A percentile compares a stretch with the other conserved stretches of the same genome.
Evolutionary conservation across 192 early-diverging fungal species (phyloP).

Genomic region (Dispira simplex): DNA sequence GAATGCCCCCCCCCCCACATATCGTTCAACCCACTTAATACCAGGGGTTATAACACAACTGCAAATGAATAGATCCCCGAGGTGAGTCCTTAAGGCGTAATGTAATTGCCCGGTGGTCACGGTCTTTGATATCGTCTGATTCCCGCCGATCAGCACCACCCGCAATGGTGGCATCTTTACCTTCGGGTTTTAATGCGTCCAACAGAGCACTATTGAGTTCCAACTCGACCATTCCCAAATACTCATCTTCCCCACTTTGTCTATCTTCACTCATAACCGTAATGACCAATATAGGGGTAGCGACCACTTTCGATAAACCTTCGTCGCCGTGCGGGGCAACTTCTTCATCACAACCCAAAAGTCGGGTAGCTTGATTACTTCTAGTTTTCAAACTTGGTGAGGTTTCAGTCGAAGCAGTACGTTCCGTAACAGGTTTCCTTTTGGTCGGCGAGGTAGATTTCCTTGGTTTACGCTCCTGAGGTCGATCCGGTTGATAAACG

Average conservation of each 20-base stretch:
- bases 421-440: background rate
- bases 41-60: conserved; percentile 7
- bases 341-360: background rate
- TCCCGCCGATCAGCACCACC: too few species aligned
- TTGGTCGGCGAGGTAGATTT: background rate
- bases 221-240: conserved; percentile 3
- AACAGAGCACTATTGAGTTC: conserved; percentile 6
- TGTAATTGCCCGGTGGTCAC: background rate
- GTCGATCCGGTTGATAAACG: conserved; percentile 6
- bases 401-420: background rate
- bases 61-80: background rate
- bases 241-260: conserved; percentile 7
- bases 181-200: conserved; percentile 1
- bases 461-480: background rate
- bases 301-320: background rate
- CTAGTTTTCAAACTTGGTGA: background rate
- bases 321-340: background rate
- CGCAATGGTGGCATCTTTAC: background rate
- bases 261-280: conserved; percentile 8
- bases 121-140: too few species aligned
- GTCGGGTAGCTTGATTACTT: background rate
- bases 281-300: background rate
- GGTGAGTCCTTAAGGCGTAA: conserved; percentile 8
- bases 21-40: too few species aligned
- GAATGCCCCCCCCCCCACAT: too few species aligned